A percentile compares a stretch with the other conserved stretches of the same genome.
Conservation (phyloP, 2,329 filamentous ascomycete genomes). For the Xylaria sp. region DNA sequence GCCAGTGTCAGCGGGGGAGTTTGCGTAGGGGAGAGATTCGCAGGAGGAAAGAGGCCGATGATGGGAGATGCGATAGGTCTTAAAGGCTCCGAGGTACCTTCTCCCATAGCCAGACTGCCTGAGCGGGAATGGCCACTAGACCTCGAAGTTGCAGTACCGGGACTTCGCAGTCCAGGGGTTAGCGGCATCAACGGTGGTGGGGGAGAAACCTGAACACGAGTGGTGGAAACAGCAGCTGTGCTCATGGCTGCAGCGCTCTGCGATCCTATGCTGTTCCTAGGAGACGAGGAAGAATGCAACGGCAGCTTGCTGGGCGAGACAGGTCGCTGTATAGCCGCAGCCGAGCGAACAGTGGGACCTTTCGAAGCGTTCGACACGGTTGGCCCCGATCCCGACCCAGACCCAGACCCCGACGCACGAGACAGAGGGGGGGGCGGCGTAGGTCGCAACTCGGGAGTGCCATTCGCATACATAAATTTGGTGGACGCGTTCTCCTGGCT, state of each 20-base stretch:
- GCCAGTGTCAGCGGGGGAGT: conserved; percentile 62
- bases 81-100: conserved; percentile 36
- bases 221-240: conserved; percentile 35
- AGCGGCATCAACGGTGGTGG: conserved; percentile 53
- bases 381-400: too few species aligned
- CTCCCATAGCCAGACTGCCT: conserved; percentile 51
- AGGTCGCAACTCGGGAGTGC: conserved; percentile 61
- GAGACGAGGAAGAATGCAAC: conserved; percentile 39
- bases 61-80: conserved; percentile 46
- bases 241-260: conserved; percentile 27
- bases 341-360: conserved; percentile 55
- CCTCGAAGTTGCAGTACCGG: conserved; percentile 57
- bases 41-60: conserved; percentile 50
- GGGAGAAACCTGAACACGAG: conserved; percentile 51
- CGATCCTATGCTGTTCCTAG: conserved; percentile 38
- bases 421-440: conserved; percentile 52
- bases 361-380: conserved; percentile 59
- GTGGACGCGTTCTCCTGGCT: conserved; percentile 57
- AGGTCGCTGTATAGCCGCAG: conserved; percentile 56
- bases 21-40: conserved; percentile 49
- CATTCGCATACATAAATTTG: conserved; percentile 83
- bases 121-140: conserved; percentile 55
- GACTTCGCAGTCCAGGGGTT: conserved; percentile 53
- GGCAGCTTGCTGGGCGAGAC: conserved; percentile 62
- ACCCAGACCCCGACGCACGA: conserved; percentile 56